These are phyloP conservation scores for Chaetomium globosum DNA, from an alignment of 2,329 filamentous ascomycete species.

Conservation along the genomic window DNA sequence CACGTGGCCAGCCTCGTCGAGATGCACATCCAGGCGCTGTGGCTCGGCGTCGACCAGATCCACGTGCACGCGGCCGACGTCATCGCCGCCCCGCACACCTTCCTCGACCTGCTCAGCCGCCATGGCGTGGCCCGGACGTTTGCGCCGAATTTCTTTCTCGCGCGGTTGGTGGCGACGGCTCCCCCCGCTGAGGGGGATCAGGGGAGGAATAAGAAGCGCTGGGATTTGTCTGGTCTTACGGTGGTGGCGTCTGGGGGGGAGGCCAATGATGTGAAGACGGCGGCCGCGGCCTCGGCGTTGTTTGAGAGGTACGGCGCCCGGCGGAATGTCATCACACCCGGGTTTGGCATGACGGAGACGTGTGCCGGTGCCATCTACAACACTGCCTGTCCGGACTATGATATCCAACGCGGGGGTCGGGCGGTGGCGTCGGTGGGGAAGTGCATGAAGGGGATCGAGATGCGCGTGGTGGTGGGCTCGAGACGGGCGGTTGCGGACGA, in stretches of 20 bases:
- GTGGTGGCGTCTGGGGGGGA: constrained; percentile 50
- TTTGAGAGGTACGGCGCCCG: constrained; percentile 42
- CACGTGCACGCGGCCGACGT: constrained; percentile 49
- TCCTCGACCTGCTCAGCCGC: constrained; percentile 43
- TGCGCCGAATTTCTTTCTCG: constrained; percentile 46
- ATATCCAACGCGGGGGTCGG: constrained; percentile 33
- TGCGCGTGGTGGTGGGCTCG: constrained; percentile 42
- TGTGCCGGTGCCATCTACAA: constrained; percentile 55
- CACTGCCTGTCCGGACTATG: constrained; percentile 45
- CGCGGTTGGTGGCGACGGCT: constrained; percentile 34
- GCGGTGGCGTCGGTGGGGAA: constrained; percentile 46
- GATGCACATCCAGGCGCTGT: constrained; percentile 54
- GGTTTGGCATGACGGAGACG: constrained; percentile 57
- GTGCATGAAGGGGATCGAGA: constrained; percentile 45
- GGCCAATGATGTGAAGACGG: constrained; percentile 43
- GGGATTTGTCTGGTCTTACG: constrained; percentile 31
- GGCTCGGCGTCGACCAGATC: constrained; percentile 48
- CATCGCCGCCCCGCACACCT: constrained; percentile 43
- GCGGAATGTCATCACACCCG: constrained; percentile 44
- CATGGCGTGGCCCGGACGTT: constrained; percentile 51
- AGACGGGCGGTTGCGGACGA: constrained; percentile 25
- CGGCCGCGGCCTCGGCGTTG: constrained; percentile 40
- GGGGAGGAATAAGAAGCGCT: background rate
- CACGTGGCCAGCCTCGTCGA: constrained; percentile 57
- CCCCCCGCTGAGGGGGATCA: constrained; percentile 14